phyloP scores from a whole-genome alignment of 495 filamentous ascomycete genomes.

The Talaromyces proteolyticus region DNA sequence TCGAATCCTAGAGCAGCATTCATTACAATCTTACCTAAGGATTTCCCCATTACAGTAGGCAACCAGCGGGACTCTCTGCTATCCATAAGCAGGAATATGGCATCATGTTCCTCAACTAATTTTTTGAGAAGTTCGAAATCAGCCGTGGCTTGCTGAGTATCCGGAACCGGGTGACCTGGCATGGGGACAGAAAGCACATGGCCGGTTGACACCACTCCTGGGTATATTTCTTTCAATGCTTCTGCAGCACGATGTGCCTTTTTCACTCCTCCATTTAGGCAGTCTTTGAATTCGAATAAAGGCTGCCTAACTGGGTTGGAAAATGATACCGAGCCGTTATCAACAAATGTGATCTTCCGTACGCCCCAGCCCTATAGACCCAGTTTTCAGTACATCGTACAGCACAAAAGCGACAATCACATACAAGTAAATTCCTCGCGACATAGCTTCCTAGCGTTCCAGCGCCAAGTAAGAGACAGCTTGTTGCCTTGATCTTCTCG shows the following conservation, averaged over 20 bases:
- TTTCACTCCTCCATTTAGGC: conserved; percentile 73
- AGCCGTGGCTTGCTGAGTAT: conserved; percentile 55
- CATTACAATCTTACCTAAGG: conserved; percentile 87
- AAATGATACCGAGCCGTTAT: conserved; percentile 89
- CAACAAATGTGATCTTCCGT: conserved; percentile 92
- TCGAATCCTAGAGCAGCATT: conserved; percentile 96
- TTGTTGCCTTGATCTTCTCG: conserved; percentile 83
- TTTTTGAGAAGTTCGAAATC: conserved; percentile 72
- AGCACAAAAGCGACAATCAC: not conserved
- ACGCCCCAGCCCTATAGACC: conserved; percentile 76
- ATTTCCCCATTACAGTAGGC: conserved; percentile 96
- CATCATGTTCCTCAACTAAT: conserved; percentile 84
- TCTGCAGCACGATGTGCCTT: conserved; percentile 82
- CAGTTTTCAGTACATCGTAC: not conserved
- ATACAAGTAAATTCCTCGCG: conserved; percentile 72
- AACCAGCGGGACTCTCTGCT: conserved; percentile 92
- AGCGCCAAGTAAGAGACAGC: conserved; percentile 88
- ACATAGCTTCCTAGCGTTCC: conserved; percentile 94
- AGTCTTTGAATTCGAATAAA: conserved; percentile 84
- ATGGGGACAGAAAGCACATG: conserved; percentile 84
- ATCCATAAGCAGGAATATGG: conserved; percentile 93
- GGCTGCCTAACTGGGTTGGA: conserved; percentile 98
- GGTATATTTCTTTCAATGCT: conserved; percentile 80
- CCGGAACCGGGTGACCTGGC: conserved; percentile 81
- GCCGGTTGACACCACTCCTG: conserved; percentile 76